A percentile compares a stretch with the other conserved stretches of the same genome.
phyloP scores from a whole-genome alignment of 345 rosid species.

The Ceriops zippeliana region DNA sequence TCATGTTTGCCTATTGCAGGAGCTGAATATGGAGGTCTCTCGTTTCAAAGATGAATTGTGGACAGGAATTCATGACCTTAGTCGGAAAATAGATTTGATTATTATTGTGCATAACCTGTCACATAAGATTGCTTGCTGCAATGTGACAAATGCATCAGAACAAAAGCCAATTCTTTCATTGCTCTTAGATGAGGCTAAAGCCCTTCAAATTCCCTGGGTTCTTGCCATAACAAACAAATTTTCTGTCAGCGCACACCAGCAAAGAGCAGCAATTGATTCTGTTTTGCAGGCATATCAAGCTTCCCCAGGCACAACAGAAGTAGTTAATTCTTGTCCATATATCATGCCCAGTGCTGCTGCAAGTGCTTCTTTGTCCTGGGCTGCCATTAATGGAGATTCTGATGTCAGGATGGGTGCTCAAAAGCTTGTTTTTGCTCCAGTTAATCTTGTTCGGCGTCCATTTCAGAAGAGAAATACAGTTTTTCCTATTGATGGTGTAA shows the following conservation, averaged over 20 bases:
- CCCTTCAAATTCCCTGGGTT: constrained; percentile 95
- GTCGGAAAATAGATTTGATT: constrained; percentile 76
- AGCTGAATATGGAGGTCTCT: constrained; percentile 58
- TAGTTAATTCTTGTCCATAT: constrained; percentile 89
- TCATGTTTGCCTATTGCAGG: constrained; percentile 39
- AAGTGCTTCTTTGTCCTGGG: constrained; percentile 68
- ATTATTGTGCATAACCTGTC: constrained; percentile 92
- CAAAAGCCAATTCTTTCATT: constrained; percentile 77
- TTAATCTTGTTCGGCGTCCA: constrained; percentile 64
- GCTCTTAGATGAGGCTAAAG: constrained; percentile 80
- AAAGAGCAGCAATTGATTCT: constrained; percentile 66
- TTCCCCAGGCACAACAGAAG: constrained; percentile 55
- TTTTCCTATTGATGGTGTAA: constrained; percentile 80
- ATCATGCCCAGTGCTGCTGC: constrained; percentile 60
- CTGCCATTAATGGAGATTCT: constrained; percentile 48
- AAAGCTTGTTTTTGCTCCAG: constrained; percentile 59
- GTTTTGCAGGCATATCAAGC: constrained; percentile 77
- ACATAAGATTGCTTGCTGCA: constrained; percentile 76
- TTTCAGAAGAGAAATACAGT: constrained; percentile 71
- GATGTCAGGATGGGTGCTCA: constrained; percentile 48
- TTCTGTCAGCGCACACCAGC: constrained; percentile 98
- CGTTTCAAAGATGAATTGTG: constrained; percentile 88
- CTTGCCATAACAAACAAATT: constrained; percentile 93
- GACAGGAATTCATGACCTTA: constrained; percentile 75
- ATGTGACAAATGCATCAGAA: constrained; percentile 37